Conservation (phyloP, 1,284 basidiomycete genomes). For the Austroboletus novae-zelandiae region DNA sequence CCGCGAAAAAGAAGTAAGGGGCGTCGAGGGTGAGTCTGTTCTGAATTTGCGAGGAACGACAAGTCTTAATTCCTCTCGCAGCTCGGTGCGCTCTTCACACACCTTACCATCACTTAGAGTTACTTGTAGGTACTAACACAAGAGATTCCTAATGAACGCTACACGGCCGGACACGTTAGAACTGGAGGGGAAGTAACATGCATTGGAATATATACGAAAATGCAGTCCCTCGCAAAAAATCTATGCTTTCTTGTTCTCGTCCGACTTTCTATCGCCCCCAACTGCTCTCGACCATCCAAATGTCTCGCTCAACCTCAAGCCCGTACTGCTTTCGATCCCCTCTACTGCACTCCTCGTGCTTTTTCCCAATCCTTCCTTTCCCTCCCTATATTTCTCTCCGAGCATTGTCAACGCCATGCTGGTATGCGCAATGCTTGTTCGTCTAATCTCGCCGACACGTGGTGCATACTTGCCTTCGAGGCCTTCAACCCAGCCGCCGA, state of each 20-base stretch:
- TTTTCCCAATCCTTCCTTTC: conserved; percentile 42
- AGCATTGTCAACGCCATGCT: conserved; percentile 55
- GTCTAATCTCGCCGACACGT: conserved; percentile 64
- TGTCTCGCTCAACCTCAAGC: conserved; percentile 66
- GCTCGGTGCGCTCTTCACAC: background rate
- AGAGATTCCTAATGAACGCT: background rate
- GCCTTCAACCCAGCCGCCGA: conserved; percentile 62
- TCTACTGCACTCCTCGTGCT: conserved; percentile 53
- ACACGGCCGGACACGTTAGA: background rate
- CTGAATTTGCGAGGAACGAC: background rate
- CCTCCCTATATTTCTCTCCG: conserved; percentile 42
- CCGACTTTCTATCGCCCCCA: conserved; percentile 10
- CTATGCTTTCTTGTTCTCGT: conserved; percentile 19
- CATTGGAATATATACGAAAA: background rate
- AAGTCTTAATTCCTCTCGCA: conserved; percentile 1
- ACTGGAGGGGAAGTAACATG: background rate
- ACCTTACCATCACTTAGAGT: too few species aligned
- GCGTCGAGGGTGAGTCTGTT: conserved; percentile 1
- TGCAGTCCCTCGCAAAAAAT: background rate
- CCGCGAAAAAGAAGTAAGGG: conserved; percentile 22
- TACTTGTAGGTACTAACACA: background rate
- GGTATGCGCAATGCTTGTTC: conserved; percentile 61
- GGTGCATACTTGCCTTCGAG: conserved; percentile 75
- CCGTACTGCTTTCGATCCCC: conserved; percentile 66
- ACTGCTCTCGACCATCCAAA: conserved; percentile 40